A percentile compares a stretch with the other conserved stretches of the same genome.
Evolutionary conservation across 495 filamentous ascomycete species (phyloP).

Genomic region (Pyrenula aspistea): DNA sequence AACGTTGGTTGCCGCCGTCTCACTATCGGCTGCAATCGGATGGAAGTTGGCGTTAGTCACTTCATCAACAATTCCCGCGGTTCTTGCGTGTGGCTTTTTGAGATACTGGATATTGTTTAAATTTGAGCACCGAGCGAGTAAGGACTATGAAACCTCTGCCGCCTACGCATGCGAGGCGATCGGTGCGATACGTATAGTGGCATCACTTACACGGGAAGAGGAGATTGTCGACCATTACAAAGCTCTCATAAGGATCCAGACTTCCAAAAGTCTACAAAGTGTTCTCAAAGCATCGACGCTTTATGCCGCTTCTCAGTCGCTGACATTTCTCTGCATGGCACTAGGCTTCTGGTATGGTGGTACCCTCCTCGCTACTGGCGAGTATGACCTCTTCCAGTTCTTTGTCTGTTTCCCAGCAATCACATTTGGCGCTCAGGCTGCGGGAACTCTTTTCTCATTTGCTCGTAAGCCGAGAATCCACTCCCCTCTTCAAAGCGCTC

Average conservation of each 20-base stretch:
- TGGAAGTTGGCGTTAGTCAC: conserved; percentile 91
- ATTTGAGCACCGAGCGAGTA: conserved; percentile 60
- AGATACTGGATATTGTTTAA: conserved; percentile 71
- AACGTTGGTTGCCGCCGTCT: conserved; percentile 57
- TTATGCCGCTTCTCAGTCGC: conserved; percentile 68
- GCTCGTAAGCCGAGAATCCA: conserved; percentile 19
- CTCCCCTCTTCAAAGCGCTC: background rate
- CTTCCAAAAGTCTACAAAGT: conserved; percentile 46
- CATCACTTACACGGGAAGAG: conserved; percentile 70
- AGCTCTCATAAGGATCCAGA: conserved; percentile 50
- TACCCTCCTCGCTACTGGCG: conserved; percentile 53
- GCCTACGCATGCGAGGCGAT: conserved; percentile 86
- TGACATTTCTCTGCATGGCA: conserved; percentile 71
- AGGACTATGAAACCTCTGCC: conserved; percentile 61
- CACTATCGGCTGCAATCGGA: conserved; percentile 56
- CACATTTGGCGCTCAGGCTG: conserved; percentile 74
- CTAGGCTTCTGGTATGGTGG: conserved; percentile 96
- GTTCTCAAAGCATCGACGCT: conserved; percentile 56
- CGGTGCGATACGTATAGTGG: conserved; percentile 82
- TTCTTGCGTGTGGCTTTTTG: conserved; percentile 73
- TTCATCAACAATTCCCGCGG: conserved; percentile 61
- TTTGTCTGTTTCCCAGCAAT: conserved; percentile 74
- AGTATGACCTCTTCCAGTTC: conserved; percentile 69
- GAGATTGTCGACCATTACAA: conserved; percentile 72
- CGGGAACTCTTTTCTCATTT: conserved; percentile 80